These are phyloP conservation scores for Firmiana major DNA, from an alignment of 345 rosid genomes.

Conservation along the genomic window DNA sequence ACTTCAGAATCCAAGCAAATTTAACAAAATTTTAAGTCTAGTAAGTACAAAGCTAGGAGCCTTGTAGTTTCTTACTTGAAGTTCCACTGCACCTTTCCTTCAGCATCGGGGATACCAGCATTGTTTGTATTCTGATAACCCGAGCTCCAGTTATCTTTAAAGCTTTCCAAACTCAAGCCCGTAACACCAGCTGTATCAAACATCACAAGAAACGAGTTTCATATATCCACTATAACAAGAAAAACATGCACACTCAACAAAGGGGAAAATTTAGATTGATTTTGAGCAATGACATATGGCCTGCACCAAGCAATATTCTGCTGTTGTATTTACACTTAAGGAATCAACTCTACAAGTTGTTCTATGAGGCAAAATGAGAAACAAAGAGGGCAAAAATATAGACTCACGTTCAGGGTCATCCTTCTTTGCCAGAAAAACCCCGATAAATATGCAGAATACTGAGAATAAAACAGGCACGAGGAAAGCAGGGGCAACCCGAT, in stretches of 20 bases:
- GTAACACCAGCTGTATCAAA: conserved; percentile 75
- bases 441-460: conserved; percentile 83
- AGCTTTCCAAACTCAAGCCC: conserved; percentile 72
- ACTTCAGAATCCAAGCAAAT: conserved; percentile 1
- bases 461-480: conserved; percentile 90
- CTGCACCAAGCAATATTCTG: not conserved
- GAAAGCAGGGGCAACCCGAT: conserved; percentile 98
- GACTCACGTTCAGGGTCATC: conserved; percentile 71
- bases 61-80: conserved; percentile 64
- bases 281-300: not conserved
- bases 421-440: conserved; percentile 61
- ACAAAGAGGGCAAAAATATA: not conserved
- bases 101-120: conserved; percentile 91
- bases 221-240: conserved; percentile 6
- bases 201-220: conserved; percentile 14
- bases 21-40: not conserved
- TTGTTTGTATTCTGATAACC: conserved; percentile 81
- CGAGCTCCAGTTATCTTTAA: conserved; percentile 88
- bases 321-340: not conserved
- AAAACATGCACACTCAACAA: not conserved
- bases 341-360: not conserved
- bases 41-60: not conserved
- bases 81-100: conserved; percentile 74
- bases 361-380: not conserved
- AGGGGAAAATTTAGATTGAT: not conserved